Base-by-base conservation (phyloP, 2,329 filamentous ascomycete species). In the Fusarium falciforme region DNA sequence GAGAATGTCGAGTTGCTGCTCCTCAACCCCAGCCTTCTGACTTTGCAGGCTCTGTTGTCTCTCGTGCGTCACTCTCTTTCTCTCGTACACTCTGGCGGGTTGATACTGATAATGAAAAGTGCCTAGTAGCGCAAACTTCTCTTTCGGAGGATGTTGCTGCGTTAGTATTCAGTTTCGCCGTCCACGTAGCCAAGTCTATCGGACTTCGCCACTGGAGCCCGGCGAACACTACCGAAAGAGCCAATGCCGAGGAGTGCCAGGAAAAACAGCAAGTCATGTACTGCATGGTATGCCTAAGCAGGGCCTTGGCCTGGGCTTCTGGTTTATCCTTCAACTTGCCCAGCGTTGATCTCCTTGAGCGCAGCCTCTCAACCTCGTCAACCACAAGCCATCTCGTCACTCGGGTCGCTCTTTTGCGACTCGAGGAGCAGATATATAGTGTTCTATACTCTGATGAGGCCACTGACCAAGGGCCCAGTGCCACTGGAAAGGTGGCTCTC, bases 1-100 rank as follows among this genome's bases (percentile, higher is more conserved):
- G 62, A 66, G 49, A 68, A 68, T 36, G 57, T 66, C 3, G 62
- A 68, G 42, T 58, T 68, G 9, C 25, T 68, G 8, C 38, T 68
- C 14, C 62, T 66, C 33, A 49, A 35, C 16, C 66, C 66, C 0
- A 68, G 62, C 11, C 47, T 68, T 10, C 14, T 68, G 4, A 62
- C 47, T 20, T 35, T 68, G 9, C 66, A 66, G 25, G 62, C 57
- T 2, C 25, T 68, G 1, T 35, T 68, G 20, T 68, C 62, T 52
- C 36, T 66, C 16, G 66, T 68, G 22, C 17, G 57, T 58, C 17
- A n/a, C 22, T 17, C 35, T 42, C n/a, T n/a, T 6, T 7, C 25
- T n/a, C 25, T 5, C 16, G 16, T 12, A 29, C 16, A n/a, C 17
- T 12, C 7, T 16, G 22, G n/a, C 6, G 7, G 2, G 10, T 27